phyloP scores from a whole-genome alignment of 345 rosid genomes.

The Arabidopsis arenosa region DNA sequence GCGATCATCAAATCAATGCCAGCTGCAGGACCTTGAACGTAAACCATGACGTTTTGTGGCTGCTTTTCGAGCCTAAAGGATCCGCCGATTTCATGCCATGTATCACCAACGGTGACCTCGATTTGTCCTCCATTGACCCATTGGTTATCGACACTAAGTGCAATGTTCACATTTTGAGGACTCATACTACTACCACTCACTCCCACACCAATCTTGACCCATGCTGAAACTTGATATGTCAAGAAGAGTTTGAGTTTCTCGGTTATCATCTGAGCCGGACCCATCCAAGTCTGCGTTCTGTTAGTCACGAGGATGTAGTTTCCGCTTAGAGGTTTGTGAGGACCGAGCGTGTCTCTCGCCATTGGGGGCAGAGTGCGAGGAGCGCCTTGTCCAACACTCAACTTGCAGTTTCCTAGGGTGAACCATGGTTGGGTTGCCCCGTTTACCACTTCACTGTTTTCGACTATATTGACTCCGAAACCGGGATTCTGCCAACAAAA shows the following conservation, averaged over 20 bases:
- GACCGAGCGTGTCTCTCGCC: constrained; percentile 81
- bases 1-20: constrained; percentile 80
- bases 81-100: constrained; percentile 84
- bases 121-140: constrained; percentile 96
- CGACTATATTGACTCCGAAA: constrained; percentile 71
- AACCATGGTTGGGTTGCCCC: constrained; percentile 69
- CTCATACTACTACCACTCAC: constrained; percentile 43
- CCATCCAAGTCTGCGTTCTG: constrained; percentile 92
- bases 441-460: constrained; percentile 62
- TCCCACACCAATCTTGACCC: constrained; percentile 75
- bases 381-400: constrained; percentile 64
- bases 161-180: constrained; percentile 78
- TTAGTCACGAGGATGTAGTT: constrained; percentile 70
- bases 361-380: constrained; percentile 76
- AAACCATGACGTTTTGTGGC: constrained; percentile 77
- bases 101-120: constrained; percentile 58
- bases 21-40: constrained; percentile 80
- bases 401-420: constrained; percentile 75
- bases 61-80: constrained; percentile 90
- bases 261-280: constrained; percentile 91
- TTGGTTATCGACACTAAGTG: constrained; percentile 74
- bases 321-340: constrained; percentile 68
- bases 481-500: constrained; percentile 56
- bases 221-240: constrained; percentile 89
- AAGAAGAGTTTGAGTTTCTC: constrained; percentile 70